These are phyloP conservation scores for Rubia peregrina DNA, from an alignment of 305 asterid species.

Conservation along the genomic window DNA sequence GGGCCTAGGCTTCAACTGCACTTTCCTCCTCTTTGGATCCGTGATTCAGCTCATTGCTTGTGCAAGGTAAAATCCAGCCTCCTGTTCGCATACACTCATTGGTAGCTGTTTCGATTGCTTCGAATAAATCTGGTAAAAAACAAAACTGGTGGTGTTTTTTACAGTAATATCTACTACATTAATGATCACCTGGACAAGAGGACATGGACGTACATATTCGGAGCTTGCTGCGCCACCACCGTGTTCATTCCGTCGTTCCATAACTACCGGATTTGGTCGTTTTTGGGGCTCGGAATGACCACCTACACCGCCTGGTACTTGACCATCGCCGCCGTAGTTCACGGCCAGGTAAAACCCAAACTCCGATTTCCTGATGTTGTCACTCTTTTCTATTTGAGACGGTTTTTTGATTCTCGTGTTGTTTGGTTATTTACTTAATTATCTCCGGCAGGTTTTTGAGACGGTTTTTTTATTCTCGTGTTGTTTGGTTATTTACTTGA, in stretches of 20 bases:
- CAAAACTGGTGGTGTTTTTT: background rate
- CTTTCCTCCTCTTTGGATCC: constrained; percentile 51
- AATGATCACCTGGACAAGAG: constrained; percentile 92
- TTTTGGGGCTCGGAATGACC: constrained; percentile 89
- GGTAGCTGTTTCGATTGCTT: background rate
- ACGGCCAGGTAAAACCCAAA: constrained; percentile 61
- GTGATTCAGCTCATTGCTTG: constrained; percentile 51
- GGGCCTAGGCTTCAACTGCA: constrained; percentile 49
- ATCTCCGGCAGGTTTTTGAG: constrained; percentile 29
- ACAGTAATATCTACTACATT: constrained; percentile 82
- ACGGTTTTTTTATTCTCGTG: no score
- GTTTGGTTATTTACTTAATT: background rate
- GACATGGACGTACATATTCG: constrained; percentile 96
- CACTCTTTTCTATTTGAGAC: no score
- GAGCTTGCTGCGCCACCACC: constrained; percentile 95
- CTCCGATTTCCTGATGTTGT: no score
- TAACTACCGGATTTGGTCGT: constrained; percentile 91
- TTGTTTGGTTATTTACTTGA: background rate
- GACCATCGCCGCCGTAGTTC: constrained; percentile 56
- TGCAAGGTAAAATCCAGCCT: constrained; percentile 35
- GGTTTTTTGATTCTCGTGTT: no score
- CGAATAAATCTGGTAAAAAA: background rate
- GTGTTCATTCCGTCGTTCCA: constrained; percentile 92
- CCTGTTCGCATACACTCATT: background rate
- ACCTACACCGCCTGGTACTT: constrained; percentile 95